Evolutionary conservation across 2,329 filamentous ascomycete genomes (phyloP).

Genomic region (Aspergillus tubingensis): DNA sequence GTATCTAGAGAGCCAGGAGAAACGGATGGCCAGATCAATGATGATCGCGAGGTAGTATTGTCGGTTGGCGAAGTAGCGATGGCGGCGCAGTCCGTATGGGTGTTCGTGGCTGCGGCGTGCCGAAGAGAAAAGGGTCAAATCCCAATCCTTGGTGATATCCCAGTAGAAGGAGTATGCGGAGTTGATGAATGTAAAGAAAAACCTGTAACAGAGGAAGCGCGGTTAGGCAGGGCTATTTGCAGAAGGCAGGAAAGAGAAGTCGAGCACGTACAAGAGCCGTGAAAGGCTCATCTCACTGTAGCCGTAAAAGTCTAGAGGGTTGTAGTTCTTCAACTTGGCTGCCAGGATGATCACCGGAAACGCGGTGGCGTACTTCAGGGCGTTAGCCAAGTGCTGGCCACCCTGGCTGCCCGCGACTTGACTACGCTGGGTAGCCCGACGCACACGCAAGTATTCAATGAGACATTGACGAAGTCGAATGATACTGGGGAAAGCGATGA

Average conservation of each 20-base stretch:
- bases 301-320: constrained; percentile 52
- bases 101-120: constrained; percentile 64
- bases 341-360: constrained; percentile 87
- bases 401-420: constrained; percentile 80
- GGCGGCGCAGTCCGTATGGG: constrained; percentile 74
- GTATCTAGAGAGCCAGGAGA: constrained; percentile 89
- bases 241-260: too few species aligned
- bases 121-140: constrained; percentile 76
- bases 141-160: constrained; percentile 97
- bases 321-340: constrained; percentile 68
- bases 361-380: constrained; percentile 88
- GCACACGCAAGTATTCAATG: constrained; percentile 79
- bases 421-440: constrained; percentile 49
- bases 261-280: constrained; percentile 52
- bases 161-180: constrained; percentile 97
- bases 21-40: constrained; percentile 78
- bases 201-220: constrained; percentile 51
- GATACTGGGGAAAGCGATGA: constrained; percentile 78
- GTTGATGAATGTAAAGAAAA: constrained; percentile 75
- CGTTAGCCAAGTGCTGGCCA: constrained; percentile 88
- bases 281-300: constrained; percentile 58
- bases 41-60: constrained; percentile 82
- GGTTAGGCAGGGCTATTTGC: neutral
- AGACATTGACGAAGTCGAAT: constrained; percentile 91
- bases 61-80: constrained; percentile 70